These are phyloP conservation scores for Hypomontagnella submonticulosa DNA, from an alignment of 495 filamentous ascomycete species.

Conservation along the genomic window DNA sequence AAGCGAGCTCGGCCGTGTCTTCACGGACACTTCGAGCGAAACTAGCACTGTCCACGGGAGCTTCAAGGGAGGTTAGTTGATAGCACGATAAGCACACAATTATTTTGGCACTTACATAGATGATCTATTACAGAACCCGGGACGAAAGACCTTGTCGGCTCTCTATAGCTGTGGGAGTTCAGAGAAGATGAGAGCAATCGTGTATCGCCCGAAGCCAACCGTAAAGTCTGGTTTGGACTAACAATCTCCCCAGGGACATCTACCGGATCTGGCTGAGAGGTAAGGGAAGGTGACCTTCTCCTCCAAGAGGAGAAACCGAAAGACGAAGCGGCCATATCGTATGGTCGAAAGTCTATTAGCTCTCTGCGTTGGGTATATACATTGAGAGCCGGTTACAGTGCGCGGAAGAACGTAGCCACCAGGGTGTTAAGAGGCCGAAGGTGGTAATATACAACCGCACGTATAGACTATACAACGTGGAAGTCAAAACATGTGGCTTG, in stretches of 20 bases:
- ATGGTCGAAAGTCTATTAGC: slow-evolving; percentile 26
- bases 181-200: slow-evolving; percentile 54
- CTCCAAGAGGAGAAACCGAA: slow-evolving; percentile 55
- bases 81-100: neutral
- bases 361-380: slow-evolving; percentile 31
- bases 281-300: slow-evolving; percentile 50
- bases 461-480: slow-evolving; percentile 19
- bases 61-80: slow-evolving; percentile 45
- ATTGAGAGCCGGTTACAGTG: slow-evolving; percentile 24
- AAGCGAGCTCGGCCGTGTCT: slow-evolving; percentile 90
- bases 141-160: slow-evolving; percentile 81
- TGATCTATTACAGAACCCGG: slow-evolving; percentile 75
- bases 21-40: slow-evolving; percentile 85
- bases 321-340: slow-evolving; percentile 50
- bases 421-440: slow-evolving; percentile 14
- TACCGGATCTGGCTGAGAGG: slow-evolving; percentile 47
- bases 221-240: slow-evolving; percentile 33
- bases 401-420: slow-evolving; percentile 26
- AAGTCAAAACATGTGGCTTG: slow-evolving; percentile 17
- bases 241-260: slow-evolving; percentile 34
- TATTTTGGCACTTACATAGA: slow-evolving; percentile 61
- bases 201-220: slow-evolving; percentile 39
- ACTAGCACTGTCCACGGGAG: slow-evolving; percentile 70
- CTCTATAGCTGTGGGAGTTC: slow-evolving; percentile 61
- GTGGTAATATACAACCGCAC: slow-evolving; percentile 23